Base-by-base conservation (phyloP, 805 yeast genomes). In the Wickerhamiella azymoides region DNA sequence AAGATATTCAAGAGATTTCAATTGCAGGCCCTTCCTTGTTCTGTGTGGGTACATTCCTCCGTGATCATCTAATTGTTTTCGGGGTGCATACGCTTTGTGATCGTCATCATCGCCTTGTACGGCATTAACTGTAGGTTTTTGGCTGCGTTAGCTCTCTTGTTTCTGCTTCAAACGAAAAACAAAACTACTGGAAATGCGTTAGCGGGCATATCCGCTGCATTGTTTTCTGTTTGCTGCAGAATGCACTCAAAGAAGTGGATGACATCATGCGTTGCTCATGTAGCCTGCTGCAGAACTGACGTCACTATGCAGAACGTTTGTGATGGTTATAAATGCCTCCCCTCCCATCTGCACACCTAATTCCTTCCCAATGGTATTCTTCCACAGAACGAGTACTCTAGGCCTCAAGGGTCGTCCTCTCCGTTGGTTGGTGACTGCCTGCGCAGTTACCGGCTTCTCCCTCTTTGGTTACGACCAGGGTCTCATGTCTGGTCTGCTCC, bases 391-490 rank as follows among this genome's bases (percentile, higher is more conserved):
- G 36, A 69, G 72, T 50, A 75, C 80, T 9, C 60, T 67, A 46
- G 83, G 84, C 17, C 61, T 77, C 9, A 58, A 61, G 36, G 88
- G 88, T 49, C 68, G 71, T 52, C 61, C 65, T 25, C 71, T 76
- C 38, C 66, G 75, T 50, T 56, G 59, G 24, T 57, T 69, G 14
- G 64, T 75, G 44, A 73, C 88, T 6, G 66, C 73, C 43, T 69
- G 76, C 38, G 80, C 88, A 43, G 76, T 77, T 43, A 61, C 71
- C 32, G 85, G 82, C 1, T 79, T 80, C 60, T 69, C 76, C 8
- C 54, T 49, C 48, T 61, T 47, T 64, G 72, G 50, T 49, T 58
- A 46, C 59, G 56, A 44, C 52, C 57, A 53, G 58, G 62, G 55
- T 61, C 66, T 36, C 50, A 53, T 57, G 60, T 43, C 52, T 2